Evolutionary conservation across 2,329 filamentous ascomycete genomes (phyloP), one percentile per base, ranked within the genome.

Genomic region (Chaetomium strumarium): DNA sequence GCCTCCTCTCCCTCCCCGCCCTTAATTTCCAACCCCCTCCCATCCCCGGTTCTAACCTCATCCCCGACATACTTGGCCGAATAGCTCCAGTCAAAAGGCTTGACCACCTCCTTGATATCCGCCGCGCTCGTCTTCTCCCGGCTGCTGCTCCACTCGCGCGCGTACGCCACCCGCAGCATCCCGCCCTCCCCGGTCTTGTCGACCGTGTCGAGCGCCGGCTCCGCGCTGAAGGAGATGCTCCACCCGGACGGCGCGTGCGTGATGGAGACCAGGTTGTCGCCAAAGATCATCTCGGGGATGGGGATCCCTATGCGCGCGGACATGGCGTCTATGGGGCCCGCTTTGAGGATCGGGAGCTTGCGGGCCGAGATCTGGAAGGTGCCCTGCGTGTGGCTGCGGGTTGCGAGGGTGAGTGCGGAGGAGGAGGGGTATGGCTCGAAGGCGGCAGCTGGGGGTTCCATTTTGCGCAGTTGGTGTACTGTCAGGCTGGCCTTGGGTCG

Each of bases 1-100:
- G 5, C 51, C 1, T 17, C 45, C 14, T 39, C 42, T 33, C 39
- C 31, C 17, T 29, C 24, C 17, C 20, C n/a, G n/a, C n/a, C 31
- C 19, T 14, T 17, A 20, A 9, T 20, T 10, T 14, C 30, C 41
- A 52, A 30, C 46, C 46, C 33, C 17, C 34, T 12, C 24, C 38
- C 43, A 17, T 30, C 43, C 33, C 4, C 41, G 2, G 17, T 43
- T 29, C 3, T n/a, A 1, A 42, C 30, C 54, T 56, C 54, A 17
- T 53, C 54, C 42, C 93, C 93, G 52, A 78, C 79, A 70, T 96
- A 99, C 60, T 85, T 79, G 34, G 92, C 96, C 60, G 84, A 93
- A 72, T 97, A 99, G 57, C 90, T 96, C 93, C 93, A 99, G 72
- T 99, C 93, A 68, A 95, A 99, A 3, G 92, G 91, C 72, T 91